Evolutionary conservation across 2,329 filamentous ascomycete species (phyloP), one percentile per base, ranked within the genome.

Genomic region (Tolypocladium inflatum): DNA sequence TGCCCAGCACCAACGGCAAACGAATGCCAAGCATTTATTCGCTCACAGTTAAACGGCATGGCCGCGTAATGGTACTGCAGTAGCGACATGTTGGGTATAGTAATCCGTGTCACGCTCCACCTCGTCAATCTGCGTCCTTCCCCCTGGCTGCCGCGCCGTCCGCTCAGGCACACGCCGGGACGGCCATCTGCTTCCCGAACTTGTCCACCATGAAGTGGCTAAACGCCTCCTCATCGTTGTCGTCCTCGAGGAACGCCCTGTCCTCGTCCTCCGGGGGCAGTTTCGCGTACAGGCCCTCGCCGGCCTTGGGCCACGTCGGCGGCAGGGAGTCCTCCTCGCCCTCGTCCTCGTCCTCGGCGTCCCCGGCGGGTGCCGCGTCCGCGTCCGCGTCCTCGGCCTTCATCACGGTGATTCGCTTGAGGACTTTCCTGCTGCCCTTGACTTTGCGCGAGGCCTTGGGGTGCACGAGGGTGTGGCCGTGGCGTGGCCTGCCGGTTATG

Each of bases 191-290:
- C 59, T 69, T 72, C n/a, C 74, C 73, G 23, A 67, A 61, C 23
- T 59, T 61, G 42, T 76, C 72, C 10, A 77, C 71, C 59, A 71
- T 65, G 61, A 78, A 78, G 56, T 77, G 74, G 50, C 74, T 77
- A 54, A 78, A 78, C 0, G 74, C 69, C 54, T 76, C 73, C 54
- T 74, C 73, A 42, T 77, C 74, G 26, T 76, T 71, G 5, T 71
- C 68, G 53, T 77, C 75, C 35, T 67, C 58, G 21, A 77, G 63
- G 35, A 74, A 66, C 6, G 56, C 55, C n/a, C 65, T 61, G 57
- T 78, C 74, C 35, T 75, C 67, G 9, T 66, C 68, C 60, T 78
- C 76, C 0, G 70, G 68, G 13, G 64, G 62, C 11, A 78, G 59
- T 30, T 68, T 68, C 4, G 73, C 68, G 60, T 77, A 78, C 60